Evolutionary conservation across 2,329 filamentous ascomycete genomes (phyloP).

Genomic region (Pseudohalonectria lignicola): DNA sequence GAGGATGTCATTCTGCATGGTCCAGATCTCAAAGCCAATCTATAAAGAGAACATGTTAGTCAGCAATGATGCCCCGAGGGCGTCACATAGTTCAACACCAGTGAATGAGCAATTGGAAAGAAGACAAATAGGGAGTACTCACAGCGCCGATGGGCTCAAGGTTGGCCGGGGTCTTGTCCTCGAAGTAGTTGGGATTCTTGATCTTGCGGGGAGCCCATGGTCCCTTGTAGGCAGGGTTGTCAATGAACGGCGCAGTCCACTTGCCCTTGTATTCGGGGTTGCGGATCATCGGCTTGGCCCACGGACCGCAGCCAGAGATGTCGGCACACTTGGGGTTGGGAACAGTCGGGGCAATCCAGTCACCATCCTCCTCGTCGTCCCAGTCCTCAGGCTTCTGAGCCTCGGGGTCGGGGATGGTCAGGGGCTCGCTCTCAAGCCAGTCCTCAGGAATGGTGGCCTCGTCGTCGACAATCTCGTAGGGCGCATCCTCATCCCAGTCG

Average conservation of each 20-base stretch:
- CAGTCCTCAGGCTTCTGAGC: constrained; percentile 97
- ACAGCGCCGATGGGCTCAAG: constrained; percentile 97
- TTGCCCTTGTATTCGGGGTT: constrained; percentile 99
- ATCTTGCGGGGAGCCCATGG: constrained; percentile 93
- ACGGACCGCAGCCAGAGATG: constrained; percentile 84
- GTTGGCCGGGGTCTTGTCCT: constrained; percentile 94
- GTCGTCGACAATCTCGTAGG: constrained; percentile 91
- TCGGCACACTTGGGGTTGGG: constrained; percentile 95
- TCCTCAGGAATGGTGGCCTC: constrained; percentile 85
- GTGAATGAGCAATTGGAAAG: too few species aligned
- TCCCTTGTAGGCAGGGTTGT: constrained; percentile 98
- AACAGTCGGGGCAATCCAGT: constrained; percentile 85
- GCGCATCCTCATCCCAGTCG: constrained; percentile 98
- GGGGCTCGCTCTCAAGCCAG: constrained; percentile 87
- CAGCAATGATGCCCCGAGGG: too few species aligned
- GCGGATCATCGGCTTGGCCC: constrained; percentile 83
- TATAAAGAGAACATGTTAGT: constrained; percentile 24
- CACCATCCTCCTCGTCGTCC: constrained; percentile 99
- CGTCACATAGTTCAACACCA: too few species aligned
- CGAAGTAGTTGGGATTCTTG: constrained; percentile 87
- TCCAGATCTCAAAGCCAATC: constrained; percentile 99
- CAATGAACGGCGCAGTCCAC: constrained; percentile 85
- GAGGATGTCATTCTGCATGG: constrained; percentile 97
- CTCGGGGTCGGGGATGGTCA: constrained; percentile 79
- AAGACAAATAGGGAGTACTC: constrained; percentile 31